phyloP scores from a whole-genome alignment of 208 protist genomes.

The Trypanosoma avium region DNA sequence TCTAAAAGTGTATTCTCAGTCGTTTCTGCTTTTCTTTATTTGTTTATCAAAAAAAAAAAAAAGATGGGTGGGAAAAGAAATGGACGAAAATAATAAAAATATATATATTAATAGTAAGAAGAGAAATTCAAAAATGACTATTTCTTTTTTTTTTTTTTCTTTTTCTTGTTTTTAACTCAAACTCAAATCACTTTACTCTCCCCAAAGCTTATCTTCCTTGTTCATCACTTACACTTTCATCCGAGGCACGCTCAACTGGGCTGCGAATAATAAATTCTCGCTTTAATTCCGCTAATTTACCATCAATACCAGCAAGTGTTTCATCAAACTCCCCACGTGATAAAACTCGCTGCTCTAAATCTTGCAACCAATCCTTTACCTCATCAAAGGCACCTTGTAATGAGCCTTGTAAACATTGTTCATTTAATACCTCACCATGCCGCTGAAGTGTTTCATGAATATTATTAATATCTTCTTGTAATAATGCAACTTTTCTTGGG shows the following conservation, averaged over 20 bases:
- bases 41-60: not conserved
- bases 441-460: slow-evolving; percentile 25
- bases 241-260: not conserved
- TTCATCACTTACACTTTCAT: not conserved
- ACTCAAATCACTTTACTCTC: too few relatives aligned
- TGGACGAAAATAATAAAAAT: not conserved
- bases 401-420: slow-evolving; percentile 36
- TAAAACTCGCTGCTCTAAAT: slow-evolving; percentile 65
- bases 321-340: slow-evolving; percentile 62
- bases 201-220: too few relatives aligned
- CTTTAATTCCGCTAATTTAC: slow-evolving; percentile 38
- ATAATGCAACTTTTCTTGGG: slow-evolving; percentile 5
- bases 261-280: slow-evolving; percentile 25
- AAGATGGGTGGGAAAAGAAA: not conserved
- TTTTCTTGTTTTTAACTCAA: not conserved
- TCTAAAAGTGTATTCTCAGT: too few relatives aligned
- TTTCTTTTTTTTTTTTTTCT: not conserved
- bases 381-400: slow-evolving; percentile 68
- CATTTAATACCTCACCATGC: slow-evolving; percentile 38
- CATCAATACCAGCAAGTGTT: slow-evolving; percentile 38
- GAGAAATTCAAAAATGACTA: not conserved
- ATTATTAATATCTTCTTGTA: slow-evolving; percentile 21
- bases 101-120: not conserved
- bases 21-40: too few relatives aligned
- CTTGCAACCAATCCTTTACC: slow-evolving; percentile 82